Conservation (phyloP, 1,139 yeast species). For the Saccharomycopsis hybrid region DNA sequence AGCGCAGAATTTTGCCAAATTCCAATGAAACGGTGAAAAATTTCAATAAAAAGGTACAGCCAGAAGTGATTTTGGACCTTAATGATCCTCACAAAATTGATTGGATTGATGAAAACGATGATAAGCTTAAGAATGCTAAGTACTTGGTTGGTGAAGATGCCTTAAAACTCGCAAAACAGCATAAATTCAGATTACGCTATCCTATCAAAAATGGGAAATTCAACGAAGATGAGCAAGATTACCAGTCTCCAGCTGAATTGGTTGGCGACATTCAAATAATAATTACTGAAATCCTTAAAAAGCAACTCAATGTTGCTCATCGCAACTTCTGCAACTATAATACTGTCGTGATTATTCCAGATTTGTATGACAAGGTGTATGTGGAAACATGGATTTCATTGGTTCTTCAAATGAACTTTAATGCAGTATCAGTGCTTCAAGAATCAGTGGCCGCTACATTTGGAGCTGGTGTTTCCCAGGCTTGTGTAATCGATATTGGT, state of each 20-base stretch:
- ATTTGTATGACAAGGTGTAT: conserved; percentile 73
- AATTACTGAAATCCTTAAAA: conserved; percentile 35
- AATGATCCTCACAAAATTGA: conserved; percentile 69
- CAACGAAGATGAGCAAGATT: conserved; percentile 55
- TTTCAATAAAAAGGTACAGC: conserved; percentile 57
- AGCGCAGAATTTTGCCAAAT: conserved; percentile 78
- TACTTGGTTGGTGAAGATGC: conserved; percentile 69
- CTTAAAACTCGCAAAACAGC: conserved; percentile 42
- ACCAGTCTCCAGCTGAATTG: conserved; percentile 61
- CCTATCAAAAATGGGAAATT: conserved; percentile 68
- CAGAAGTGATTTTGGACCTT: conserved; percentile 72
- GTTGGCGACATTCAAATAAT: conserved; percentile 61
- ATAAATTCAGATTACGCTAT: conserved; percentile 51
- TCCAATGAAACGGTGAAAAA: conserved; percentile 77
- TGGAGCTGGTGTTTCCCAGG: conserved; percentile 90
- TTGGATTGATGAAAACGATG: conserved; percentile 44
- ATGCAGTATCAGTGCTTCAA: conserved; percentile 72
- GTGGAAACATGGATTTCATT: conserved; percentile 65
- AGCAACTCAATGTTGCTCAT: conserved; percentile 32
- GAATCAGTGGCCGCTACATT: conserved; percentile 90
- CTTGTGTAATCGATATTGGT: conserved; percentile 92
- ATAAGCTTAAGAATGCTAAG: conserved; percentile 25
- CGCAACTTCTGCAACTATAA: conserved; percentile 41
- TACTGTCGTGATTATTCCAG: conserved; percentile 68
- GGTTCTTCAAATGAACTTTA: conserved; percentile 62